Evolutionary conservation across 23 red algal species (phyloP), one percentile per base, ranked within the genome.

Genomic region (Gracilariopsis chorda): DNA sequence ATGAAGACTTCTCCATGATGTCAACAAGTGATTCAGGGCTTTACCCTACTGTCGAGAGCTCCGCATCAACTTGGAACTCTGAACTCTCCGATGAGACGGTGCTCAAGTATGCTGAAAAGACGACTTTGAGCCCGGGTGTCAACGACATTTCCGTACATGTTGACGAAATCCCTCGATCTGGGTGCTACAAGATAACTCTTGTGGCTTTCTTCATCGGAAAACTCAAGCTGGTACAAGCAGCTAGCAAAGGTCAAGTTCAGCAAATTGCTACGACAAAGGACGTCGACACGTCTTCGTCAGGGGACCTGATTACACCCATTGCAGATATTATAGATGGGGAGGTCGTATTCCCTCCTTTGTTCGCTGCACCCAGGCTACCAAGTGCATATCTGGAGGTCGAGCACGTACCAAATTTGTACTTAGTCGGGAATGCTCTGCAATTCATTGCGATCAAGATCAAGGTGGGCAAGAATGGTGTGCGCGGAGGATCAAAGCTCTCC

Each of bases 201-300:
- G 64, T 94, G 14, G 29, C 91, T 41, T 70, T 94, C 27, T 84
- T 94, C 39, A 10, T 94, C 6, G 91, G 91, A 0, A 84, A 86
- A 32, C 59, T 94, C 17, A 94, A 94, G 55, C 45, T 94, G 21
- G 91, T 94, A 13, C 71, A 94, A 21, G 10, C 81, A 13, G 68
- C 73, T 28, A 21, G 63, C 55, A 86, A 94, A 21, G 34, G 25
- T 25, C 28, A 48, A 19, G 48, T 35, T 39, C 51, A 72, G 20
- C 70, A 36, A 39, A 69, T 85, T 61, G 80, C 71, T 36, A 70
- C 58, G 24, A 94, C 32, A 34, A 86, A 86, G 47, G 58, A 68
- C 17, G 88, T 37, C 45, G 67, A 46, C 28, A 25, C 7, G 8
- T 42, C 36, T 16, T 73, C 67, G 17, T 42, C 42, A 25, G 3